phyloP scores from a whole-genome alignment of 2,329 filamentous ascomycete species.

The Curvularia eragrostidis region DNA sequence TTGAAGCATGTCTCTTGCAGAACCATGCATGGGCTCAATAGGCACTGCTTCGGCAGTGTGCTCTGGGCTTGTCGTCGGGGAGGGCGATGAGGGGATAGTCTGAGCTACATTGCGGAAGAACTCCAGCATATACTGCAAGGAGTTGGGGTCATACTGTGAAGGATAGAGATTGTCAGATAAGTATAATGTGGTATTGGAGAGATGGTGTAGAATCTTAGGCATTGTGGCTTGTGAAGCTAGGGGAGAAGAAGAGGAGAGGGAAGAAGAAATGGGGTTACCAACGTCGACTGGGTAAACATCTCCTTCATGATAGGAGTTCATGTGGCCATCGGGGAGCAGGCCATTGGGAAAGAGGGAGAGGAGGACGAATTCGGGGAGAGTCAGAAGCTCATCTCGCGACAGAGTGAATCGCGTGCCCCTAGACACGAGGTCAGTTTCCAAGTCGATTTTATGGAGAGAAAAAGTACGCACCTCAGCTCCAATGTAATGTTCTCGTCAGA shows the following conservation, averaged over 20 bases:
- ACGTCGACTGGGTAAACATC: constrained; percentile 98
- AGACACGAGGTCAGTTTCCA: constrained; percentile 26
- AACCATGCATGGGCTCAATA: constrained; percentile 75
- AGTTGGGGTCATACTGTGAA: constrained; percentile 90
- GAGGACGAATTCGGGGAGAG: constrained; percentile 94
- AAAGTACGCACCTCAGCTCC: constrained; percentile 77
- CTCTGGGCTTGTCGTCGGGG: constrained; percentile 60
- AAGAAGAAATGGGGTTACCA: constrained; percentile 58
- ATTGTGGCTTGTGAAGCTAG: constrained; percentile 44
- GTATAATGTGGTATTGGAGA: constrained; percentile 57
- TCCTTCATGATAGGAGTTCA: constrained; percentile 89
- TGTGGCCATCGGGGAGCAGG: constrained; percentile 94
- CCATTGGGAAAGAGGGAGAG: constrained; percentile 98
- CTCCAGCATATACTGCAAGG: constrained; percentile 98
- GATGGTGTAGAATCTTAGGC: constrained; percentile 50
- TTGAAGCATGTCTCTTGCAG: constrained; percentile 78
- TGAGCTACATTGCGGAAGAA: constrained; percentile 97
- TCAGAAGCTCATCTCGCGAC: constrained; percentile 92
- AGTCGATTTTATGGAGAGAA: background rate
- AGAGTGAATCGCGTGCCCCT: constrained; percentile 94
- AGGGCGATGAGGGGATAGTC: constrained; percentile 82
- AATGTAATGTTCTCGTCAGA: constrained; percentile 94
- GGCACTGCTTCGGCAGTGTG: constrained; percentile 62
- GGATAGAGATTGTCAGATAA: constrained; percentile 63
- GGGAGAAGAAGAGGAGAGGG: constrained; percentile 39